Conservation (phyloP, 1,139 yeast species). For the Sugiyamaella grinbergsii region DNA sequence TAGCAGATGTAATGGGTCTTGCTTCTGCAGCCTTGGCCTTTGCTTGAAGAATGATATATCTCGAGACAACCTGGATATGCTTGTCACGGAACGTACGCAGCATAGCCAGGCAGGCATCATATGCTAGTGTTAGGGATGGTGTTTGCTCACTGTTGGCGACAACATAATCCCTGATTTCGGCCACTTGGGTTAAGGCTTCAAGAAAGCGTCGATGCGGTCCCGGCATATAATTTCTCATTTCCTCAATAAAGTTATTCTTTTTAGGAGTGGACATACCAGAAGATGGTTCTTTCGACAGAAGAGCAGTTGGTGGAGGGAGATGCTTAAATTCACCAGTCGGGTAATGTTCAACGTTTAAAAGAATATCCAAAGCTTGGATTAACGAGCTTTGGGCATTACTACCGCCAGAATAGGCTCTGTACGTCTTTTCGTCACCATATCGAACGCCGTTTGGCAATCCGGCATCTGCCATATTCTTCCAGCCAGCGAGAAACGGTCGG, state of each 20-base stretch:
- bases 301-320: constrained; percentile 30
- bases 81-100: constrained; percentile 85
- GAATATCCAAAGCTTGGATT: constrained; percentile 80
- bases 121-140: constrained; percentile 67
- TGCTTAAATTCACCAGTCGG: constrained; percentile 57
- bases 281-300: constrained; percentile 26
- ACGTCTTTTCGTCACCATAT: constrained; percentile 66
- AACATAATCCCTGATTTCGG: constrained; percentile 68
- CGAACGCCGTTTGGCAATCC: constrained; percentile 79
- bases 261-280: constrained; percentile 31
- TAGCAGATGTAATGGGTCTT: constrained; percentile 24
- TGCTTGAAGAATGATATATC: constrained; percentile 82
- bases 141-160: constrained; percentile 45
- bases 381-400: constrained; percentile 92
- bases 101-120: constrained; percentile 91
- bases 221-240: constrained; percentile 91
- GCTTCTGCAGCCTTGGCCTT: constrained; percentile 21
- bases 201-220: constrained; percentile 77
- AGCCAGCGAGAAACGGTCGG: constrained; percentile 90
- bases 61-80: constrained; percentile 88
- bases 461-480: constrained; percentile 88
- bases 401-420: constrained; percentile 78
- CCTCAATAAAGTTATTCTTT: constrained; percentile 67
- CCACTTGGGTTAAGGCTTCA: constrained; percentile 55
- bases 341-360: constrained; percentile 73